These are phyloP conservation scores for Trichophyton simii DNA, from an alignment of 2,329 filamentous ascomycete species.

Conservation along the genomic window DNA sequence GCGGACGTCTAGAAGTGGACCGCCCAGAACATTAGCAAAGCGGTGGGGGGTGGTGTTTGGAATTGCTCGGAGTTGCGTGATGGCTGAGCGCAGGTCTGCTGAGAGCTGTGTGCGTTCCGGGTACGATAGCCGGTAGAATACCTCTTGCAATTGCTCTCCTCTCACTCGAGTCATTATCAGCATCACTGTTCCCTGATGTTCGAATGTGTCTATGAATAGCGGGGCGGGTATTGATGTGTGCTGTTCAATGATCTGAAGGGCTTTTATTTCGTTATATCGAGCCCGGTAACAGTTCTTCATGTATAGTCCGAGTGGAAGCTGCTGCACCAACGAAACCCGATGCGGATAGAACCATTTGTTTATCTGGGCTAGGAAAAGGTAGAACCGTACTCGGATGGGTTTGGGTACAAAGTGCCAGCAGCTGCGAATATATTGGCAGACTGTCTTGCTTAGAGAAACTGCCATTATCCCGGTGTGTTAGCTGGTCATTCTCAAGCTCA, in stretches of 20 bases:
- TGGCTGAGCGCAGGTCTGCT: background rate
- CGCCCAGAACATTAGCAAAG: background rate
- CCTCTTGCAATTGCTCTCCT: background rate
- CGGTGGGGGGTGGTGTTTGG: background rate
- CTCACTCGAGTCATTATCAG: background rate
- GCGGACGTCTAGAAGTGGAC: background rate
- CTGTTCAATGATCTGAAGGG: background rate
- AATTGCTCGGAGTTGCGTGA: background rate
- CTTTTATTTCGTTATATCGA: background rate
- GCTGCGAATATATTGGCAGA: background rate
- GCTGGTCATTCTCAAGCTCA: too few relatives aligned
- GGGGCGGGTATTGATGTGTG: background rate
- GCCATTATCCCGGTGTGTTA: background rate
- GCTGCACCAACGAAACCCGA: background rate
- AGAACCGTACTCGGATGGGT: background rate
- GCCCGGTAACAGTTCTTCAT: background rate
- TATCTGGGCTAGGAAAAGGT: background rate
- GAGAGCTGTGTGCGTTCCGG: background rate
- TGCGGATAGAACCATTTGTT: background rate
- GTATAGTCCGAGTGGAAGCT: background rate
- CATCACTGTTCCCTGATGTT: background rate
- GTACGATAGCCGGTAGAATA: background rate
- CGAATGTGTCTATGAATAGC: background rate
- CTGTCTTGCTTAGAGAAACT: background rate
- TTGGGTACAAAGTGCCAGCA: conserved; percentile 7